Percentiles rank a stretch among this genome's conserved stretches.
Evolutionary conservation across 345 rosid genomes (phyloP).

Genomic region (Sonneratia caseolaris): DNA sequence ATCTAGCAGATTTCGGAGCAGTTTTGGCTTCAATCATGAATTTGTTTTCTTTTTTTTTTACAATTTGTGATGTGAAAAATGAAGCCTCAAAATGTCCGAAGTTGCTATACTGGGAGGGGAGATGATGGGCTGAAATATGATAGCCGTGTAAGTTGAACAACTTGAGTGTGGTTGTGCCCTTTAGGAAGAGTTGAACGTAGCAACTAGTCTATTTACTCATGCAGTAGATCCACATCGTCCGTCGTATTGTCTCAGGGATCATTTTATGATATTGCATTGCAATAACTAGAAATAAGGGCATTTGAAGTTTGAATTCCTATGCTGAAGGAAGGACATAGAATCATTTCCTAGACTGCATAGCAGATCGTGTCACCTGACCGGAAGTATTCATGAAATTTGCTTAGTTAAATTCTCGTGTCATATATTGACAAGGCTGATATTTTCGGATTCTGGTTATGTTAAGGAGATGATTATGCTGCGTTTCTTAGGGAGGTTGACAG

Average conservation of each 20-base stretch:
- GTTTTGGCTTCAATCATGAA: not conserved
- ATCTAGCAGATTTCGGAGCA: not conserved
- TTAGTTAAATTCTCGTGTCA: not conserved
- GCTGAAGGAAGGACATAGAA: not conserved
- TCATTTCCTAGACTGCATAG: not conserved
- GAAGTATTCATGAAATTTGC: not conserved
- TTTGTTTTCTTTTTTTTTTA: not conserved
- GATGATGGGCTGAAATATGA: too few relatives aligned
- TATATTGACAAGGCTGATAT: not conserved
- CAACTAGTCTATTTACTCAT: too few relatives aligned
- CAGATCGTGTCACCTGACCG: not conserved
- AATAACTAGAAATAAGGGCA: not conserved
- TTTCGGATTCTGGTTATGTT: not conserved
- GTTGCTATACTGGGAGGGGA: too few relatives aligned
- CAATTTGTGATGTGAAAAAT: not conserved
- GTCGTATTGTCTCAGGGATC: too few relatives aligned
- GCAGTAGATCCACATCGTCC: too few relatives aligned
- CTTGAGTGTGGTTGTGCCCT: too few relatives aligned
- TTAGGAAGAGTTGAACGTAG: too few relatives aligned
- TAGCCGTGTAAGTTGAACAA: too few relatives aligned
- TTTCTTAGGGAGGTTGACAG: not conserved
- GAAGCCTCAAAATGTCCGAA: too few relatives aligned
- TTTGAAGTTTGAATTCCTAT: not conserved
- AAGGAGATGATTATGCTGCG: not conserved
- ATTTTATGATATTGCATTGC: not conserved